phyloP scores from a whole-genome alignment of 1,284 basidiomycete species.

The Tremellales sp. region DNA sequence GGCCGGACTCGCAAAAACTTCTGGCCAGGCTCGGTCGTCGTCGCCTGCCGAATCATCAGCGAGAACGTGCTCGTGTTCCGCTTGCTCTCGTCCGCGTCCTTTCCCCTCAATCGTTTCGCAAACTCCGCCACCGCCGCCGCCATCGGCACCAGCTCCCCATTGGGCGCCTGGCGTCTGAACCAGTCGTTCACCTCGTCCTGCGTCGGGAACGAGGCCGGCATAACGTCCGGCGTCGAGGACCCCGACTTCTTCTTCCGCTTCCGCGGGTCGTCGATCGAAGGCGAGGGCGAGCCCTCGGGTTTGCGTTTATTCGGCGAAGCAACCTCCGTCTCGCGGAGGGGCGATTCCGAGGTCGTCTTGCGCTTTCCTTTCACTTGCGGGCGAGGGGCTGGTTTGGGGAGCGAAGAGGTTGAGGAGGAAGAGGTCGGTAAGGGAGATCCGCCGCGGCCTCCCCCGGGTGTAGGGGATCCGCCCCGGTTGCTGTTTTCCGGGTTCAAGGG shows the following conservation, averaged over 20 bases:
- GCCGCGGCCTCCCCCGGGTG: constrained; percentile 8
- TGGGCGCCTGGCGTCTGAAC: constrained; percentile 23
- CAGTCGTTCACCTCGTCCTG: constrained; percentile 34
- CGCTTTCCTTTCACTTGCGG: constrained; percentile 15
- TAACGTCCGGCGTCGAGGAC: constrained; percentile 40
- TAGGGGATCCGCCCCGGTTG: constrained; percentile 2
- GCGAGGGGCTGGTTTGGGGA: constrained; percentile 6
- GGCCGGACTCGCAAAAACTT: too few relatives aligned
- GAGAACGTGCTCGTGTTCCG: too few relatives aligned
- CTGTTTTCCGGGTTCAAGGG: constrained; percentile 19
- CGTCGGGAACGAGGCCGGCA: constrained; percentile 35
- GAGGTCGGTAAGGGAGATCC: constrained; percentile 5
- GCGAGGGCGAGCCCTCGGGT: constrained; percentile 8
- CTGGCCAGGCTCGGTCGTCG: too few relatives aligned
- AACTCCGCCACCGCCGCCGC: constrained; percentile 27
- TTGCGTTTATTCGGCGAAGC: constrained; percentile 15
- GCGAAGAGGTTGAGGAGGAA: constrained; percentile 10
- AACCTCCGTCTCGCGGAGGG: constrained; percentile 5
- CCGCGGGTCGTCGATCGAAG: not conserved
- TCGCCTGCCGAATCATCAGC: too few relatives aligned
- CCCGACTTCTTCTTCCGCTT: constrained; percentile 50
- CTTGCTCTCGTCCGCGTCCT: too few relatives aligned
- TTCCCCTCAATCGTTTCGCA: too few relatives aligned
- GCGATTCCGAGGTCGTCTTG: constrained; percentile 19
- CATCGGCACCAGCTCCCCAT: constrained; percentile 23